Conservation (phyloP, 106 monocot species). For the Dioscorea zingiberensis region DNA sequence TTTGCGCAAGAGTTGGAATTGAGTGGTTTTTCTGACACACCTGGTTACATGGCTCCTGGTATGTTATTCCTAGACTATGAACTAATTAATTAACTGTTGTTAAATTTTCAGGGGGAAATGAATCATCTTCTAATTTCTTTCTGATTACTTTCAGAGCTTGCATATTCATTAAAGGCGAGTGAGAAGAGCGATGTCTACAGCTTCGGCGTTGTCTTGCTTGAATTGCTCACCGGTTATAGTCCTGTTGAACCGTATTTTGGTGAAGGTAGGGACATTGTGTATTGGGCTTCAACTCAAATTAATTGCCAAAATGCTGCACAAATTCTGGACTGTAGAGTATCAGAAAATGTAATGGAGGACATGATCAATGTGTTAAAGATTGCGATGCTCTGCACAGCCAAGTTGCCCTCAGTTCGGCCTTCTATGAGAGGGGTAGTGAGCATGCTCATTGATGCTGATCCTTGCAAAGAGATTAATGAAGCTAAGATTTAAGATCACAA, state of each 20-base stretch:
- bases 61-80: no score
- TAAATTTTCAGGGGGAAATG: no score
- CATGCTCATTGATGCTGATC: slow-evolving; percentile 64
- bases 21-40: slow-evolving; percentile 31
- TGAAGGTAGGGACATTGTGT: slow-evolving; percentile 74
- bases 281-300: slow-evolving; percentile 55
- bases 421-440: slow-evolving; percentile 82
- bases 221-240: slow-evolving; percentile 60
- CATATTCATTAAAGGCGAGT: slow-evolving; percentile 56
- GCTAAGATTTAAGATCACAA: no score
- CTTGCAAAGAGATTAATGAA: background rate
- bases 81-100: no score
- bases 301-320: slow-evolving; percentile 11
- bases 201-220: slow-evolving; percentile 77
- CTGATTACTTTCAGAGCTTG: slow-evolving; percentile 47
- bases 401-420: slow-evolving; percentile 52
- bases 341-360: slow-evolving; percentile 21
- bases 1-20: slow-evolving; percentile 25
- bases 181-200: slow-evolving; percentile 92
- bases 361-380: slow-evolving; percentile 64
- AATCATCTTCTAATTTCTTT: no score
- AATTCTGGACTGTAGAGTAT: slow-evolving; percentile 44
- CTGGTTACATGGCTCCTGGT: slow-evolving; percentile 93
- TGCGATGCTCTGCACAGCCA: slow-evolving; percentile 67
- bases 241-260: slow-evolving; percentile 51